Evolutionary conservation across 2,329 filamentous ascomycete genomes (phyloP).

Genomic region (Colletotrichum incanum): DNA sequence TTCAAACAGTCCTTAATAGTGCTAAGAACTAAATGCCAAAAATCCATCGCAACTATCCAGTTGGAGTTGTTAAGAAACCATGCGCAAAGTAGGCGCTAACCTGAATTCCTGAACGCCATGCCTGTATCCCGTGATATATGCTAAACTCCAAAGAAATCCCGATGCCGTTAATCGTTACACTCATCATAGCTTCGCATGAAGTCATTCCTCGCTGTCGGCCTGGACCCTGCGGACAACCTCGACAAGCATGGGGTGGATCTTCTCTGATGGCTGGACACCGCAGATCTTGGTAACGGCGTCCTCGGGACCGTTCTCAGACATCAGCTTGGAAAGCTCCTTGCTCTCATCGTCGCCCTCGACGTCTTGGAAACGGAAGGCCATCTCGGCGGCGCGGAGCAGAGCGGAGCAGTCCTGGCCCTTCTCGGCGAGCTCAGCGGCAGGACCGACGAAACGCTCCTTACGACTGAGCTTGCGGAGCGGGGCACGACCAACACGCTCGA

Average conservation of each 20-base stretch:
- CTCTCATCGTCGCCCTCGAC: constrained; percentile 94
- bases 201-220: constrained; percentile 68
- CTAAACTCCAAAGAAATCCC: constrained; percentile 25
- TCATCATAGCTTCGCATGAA: constrained; percentile 39
- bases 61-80: background rate
- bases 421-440: constrained; percentile 91
- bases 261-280: constrained; percentile 82
- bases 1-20: background rate
- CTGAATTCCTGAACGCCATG: constrained; percentile 11
- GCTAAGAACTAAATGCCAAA: too few relatives aligned
- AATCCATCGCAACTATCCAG: background rate
- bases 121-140: constrained; percentile 35
- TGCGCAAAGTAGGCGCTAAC: background rate
- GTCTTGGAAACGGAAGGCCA: constrained; percentile 96
- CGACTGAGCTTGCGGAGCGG: constrained; percentile 94
- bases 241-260: constrained; percentile 83
- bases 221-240: constrained; percentile 89
- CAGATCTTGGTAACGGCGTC: constrained; percentile 86
- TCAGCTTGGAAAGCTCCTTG: constrained; percentile 85
- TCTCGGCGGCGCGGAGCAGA: constrained; percentile 88
- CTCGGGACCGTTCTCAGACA: constrained; percentile 80
- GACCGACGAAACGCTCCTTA: constrained; percentile 96
- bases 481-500: constrained; percentile 95
- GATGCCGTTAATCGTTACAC: constrained; percentile 26
- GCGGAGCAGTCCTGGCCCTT: constrained; percentile 79